A percentile compares a stretch with the other conserved stretches of the same genome.
These are phyloP conservation scores for Leccinum arenicola DNA, from an alignment of 768 basidiomycete genomes.

Conservation along the genomic window DNA sequence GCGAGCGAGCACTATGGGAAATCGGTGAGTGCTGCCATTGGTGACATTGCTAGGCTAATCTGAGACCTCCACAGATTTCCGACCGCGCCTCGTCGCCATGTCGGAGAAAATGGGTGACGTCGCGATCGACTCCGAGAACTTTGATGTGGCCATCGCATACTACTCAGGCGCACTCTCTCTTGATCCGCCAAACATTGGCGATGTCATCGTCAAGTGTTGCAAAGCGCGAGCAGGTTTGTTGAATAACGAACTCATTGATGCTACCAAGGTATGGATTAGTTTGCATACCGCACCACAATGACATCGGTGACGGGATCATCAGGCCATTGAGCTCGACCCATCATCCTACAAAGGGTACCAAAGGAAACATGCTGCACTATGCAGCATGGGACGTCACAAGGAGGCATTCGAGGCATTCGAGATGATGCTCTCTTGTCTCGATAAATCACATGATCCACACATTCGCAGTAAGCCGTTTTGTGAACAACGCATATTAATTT, in stretches of 20 bases:
- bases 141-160: background rate
- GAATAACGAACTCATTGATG: background rate
- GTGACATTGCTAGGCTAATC: background rate
- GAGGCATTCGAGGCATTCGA: background rate
- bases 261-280: background rate
- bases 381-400: background rate
- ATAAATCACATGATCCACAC: background rate
- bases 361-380: background rate
- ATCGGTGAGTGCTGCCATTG: background rate
- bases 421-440: background rate
- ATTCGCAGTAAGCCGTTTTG: background rate
- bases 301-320: background rate
- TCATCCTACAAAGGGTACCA: background rate
- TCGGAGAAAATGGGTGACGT: background rate
- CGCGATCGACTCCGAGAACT: background rate
- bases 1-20: background rate
- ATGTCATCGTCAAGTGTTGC: background rate
- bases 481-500: background rate
- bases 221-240: background rate
- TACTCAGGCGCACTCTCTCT: background rate
- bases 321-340: background rate
- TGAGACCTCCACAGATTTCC: background rate
- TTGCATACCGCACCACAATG: background rate
- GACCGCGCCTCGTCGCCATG: background rate
- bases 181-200: background rate